Base-by-base conservation (phyloP, 176 grass and related monocot species). In the Thalia dealbata region DNA sequence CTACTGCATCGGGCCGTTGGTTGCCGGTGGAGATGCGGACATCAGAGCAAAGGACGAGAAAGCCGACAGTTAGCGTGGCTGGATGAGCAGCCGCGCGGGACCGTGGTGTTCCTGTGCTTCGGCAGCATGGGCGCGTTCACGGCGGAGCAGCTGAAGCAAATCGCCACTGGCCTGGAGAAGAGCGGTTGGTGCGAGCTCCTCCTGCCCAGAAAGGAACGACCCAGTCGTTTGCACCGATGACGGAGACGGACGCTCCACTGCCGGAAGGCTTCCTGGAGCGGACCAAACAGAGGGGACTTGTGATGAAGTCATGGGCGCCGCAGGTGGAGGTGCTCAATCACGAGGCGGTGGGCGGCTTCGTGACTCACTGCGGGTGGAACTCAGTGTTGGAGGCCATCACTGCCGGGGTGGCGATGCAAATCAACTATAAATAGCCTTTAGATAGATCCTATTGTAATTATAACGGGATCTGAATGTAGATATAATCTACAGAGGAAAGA, bases 301-400 rank as follows among this genome's bases (percentile, higher is more conserved):
- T 89, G 68, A 6, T 80, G 22, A 83, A 75, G 67, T 72, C 76
- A 0, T 91, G 88, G 88, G 84, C 79, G 28, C 88, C 85, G 43
- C 89, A 88, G 75, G 73, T 76, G 38, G 68, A 64, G 16, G 72
- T 79, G 27, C 82, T 84, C 3, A 11, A 24, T 0, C 82, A 84
- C 72, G 43, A 23, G 6, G 73, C 83, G 18, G 61, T 80, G 0
- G 86, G 65, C 13, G 79, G 68, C 14, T 85, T 88, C 79, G 78
- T 88, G 58, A 84, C 86, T 4, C 86, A 89, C 63, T 89, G 86
- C 63, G 86, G 86, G 6, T 82, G 86, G 86, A 89, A 89, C 82
- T 89, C 79, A 52, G 43, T 14, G 14, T 16, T 78, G 62, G 86
- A 88, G 58, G 77, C 76, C 0, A 50, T 91, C 19, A 64, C 16